Conservation (phyloP, 495 filamentous ascomycete species). For the Monascus purpureus region DNA sequence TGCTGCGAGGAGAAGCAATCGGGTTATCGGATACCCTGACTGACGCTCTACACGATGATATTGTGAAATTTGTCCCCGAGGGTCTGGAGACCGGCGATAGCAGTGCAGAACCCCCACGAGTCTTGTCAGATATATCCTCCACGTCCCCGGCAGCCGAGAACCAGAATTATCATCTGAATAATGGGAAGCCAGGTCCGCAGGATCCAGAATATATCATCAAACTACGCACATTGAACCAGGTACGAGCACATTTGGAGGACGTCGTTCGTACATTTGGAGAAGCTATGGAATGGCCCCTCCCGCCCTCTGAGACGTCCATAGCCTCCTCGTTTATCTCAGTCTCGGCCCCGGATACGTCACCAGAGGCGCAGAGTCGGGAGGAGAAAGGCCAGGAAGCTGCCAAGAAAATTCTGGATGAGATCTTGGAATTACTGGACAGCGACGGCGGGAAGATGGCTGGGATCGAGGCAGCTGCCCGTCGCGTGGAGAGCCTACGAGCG, state of each 20-base stretch:
- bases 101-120: not conserved
- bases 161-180: not conserved
- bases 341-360: conserved; percentile 54
- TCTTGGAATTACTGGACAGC: conserved; percentile 48
- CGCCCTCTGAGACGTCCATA: conserved; percentile 60
- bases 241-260: conserved; percentile 65
- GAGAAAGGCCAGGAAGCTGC: conserved; percentile 65
- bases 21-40: conserved; percentile 62
- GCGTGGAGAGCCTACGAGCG: conserved; percentile 59
- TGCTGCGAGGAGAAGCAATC: conserved; percentile 74
- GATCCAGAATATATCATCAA: conserved; percentile 62
- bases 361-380: conserved; percentile 52
- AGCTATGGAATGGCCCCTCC: conserved; percentile 85
- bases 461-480: conserved; percentile 52
- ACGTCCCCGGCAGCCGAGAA: not conserved
- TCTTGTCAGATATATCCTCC: not conserved
- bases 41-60: conserved; percentile 53
- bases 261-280: conserved; percentile 83
- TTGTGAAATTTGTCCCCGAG: conserved; percentile 51
- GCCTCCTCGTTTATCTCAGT: conserved; percentile 70
- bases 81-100: conserved; percentile 15
- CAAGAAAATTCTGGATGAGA: conserved; percentile 54
- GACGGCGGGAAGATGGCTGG: conserved; percentile 22
- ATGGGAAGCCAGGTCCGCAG: conserved; percentile 1
- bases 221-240: conserved; percentile 69